Conservation (phyloP, 2,329 filamentous ascomycete genomes). For the Aspergillus jensenii region DNA sequence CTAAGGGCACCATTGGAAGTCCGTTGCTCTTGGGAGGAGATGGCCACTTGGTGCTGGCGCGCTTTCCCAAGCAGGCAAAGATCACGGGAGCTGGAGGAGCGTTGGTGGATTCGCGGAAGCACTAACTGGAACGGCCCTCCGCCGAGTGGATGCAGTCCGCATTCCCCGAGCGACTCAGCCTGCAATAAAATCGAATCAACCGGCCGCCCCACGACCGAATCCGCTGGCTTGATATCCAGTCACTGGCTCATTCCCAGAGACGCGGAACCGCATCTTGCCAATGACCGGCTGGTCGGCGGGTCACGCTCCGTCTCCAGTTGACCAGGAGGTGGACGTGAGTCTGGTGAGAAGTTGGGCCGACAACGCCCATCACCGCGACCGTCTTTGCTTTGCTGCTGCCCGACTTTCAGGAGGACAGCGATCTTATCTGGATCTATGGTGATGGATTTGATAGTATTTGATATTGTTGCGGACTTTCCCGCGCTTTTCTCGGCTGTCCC, state of each 20-base stretch:
- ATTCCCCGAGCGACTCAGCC: constrained; percentile 23
- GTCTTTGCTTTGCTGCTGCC: constrained; percentile 14
- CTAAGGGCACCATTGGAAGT: constrained; percentile 3
- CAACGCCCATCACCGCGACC: not conserved
- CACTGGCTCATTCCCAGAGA: constrained; percentile 8
- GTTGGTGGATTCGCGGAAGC: constrained; percentile 16
- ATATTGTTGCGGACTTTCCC: not conserved
- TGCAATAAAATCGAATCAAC: not conserved
- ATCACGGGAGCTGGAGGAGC: not conserved
- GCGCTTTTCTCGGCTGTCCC: not conserved
- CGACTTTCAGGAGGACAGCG: constrained; percentile 9
- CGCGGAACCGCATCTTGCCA: constrained; percentile 14
- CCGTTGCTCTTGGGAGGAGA: not conserved
- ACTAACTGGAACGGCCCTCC: constrained; percentile 22
- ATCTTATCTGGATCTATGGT: too few species aligned
- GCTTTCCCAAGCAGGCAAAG: constrained; percentile 1
- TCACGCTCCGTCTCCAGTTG: constrained; percentile 3
- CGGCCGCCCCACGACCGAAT: constrained; percentile 13
- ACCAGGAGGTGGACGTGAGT: not conserved
- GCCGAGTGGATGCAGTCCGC: constrained; percentile 25
- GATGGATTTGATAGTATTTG: too few species aligned
- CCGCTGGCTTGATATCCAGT: not conserved
- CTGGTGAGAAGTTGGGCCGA: constrained; percentile 4
- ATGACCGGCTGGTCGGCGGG: not conserved
- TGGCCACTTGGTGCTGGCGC: not conserved